Conservation (phyloP, 768 basidiomycete genomes). For the Arthromyces matolae region DNA sequence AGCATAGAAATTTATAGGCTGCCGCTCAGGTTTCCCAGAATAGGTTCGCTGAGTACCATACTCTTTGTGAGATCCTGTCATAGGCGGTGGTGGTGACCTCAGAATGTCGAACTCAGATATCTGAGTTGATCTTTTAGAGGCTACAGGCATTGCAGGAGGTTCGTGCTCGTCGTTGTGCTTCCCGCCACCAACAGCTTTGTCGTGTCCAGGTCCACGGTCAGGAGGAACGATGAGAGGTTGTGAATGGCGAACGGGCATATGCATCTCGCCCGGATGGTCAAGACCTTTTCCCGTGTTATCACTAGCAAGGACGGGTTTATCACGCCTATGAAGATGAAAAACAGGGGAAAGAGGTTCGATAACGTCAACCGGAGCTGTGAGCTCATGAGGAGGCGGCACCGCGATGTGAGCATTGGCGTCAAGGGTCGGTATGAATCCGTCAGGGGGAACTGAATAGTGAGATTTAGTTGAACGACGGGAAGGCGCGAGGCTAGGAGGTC, state of each 20-base stretch:
- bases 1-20: not conserved
- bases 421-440: conserved; percentile 48
- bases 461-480: conserved; percentile 23
- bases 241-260: no score
- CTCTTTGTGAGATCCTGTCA: conserved; percentile 1
- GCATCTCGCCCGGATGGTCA: no score
- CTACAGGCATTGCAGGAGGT: conserved; percentile 21
- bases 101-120: conserved; percentile 38
- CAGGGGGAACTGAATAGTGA: conserved; percentile 33
- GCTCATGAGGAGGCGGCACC: conserved; percentile 51
- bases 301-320: no score
- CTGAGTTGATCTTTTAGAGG: conserved; percentile 31
- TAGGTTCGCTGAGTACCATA: not conserved
- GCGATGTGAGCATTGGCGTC: conserved; percentile 35
- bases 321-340: not conserved
- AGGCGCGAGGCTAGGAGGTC: conserved; percentile 11
- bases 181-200: not conserved
- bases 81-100: conserved; percentile 30
- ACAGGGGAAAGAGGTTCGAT: not conserved
- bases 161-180: conserved; percentile 5
- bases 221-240: no score
- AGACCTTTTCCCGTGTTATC: no score
- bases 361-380: conserved; percentile 19
- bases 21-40: not conserved
- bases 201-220: not conserved